phyloP scores from a whole-genome alignment of 495 filamentous ascomycete species.

The Neurospora sp. region DNA sequence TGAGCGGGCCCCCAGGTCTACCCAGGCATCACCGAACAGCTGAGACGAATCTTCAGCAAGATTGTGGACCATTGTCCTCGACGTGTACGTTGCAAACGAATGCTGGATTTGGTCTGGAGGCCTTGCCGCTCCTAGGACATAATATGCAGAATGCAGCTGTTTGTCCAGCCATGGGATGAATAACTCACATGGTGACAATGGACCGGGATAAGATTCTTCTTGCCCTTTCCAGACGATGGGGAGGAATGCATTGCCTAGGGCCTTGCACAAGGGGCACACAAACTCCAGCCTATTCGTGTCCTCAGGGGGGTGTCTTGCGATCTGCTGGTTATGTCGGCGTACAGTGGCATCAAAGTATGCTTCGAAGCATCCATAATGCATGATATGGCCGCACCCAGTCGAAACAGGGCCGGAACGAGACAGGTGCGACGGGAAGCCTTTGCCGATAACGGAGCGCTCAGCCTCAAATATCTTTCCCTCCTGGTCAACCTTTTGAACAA shows the following conservation, averaged over 20 bases:
- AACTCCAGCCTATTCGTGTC: constrained; percentile 69
- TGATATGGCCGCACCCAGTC: constrained; percentile 92
- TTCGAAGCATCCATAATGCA: constrained; percentile 96
- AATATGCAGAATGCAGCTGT: constrained; percentile 26
- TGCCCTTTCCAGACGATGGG: constrained; percentile 94
- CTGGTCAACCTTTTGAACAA: constrained; percentile 63
- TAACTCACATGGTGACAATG: constrained; percentile 42
- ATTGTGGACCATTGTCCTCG: constrained; percentile 49
- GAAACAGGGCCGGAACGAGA: constrained; percentile 70
- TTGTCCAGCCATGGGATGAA: constrained; percentile 58
- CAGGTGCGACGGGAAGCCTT: constrained; percentile 67
- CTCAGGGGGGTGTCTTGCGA: constrained; percentile 88
- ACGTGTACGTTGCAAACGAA: constrained; percentile 57
- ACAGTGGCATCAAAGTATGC: constrained; percentile 73
- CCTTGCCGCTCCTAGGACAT: constrained; percentile 28
- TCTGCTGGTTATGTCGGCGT: constrained; percentile 78
- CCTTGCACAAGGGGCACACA: constrained; percentile 96
- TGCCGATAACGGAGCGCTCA: constrained; percentile 76
- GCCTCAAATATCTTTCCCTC: constrained; percentile 57
- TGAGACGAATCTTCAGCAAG: constrained; percentile 31
- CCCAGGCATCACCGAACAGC: constrained; percentile 27
- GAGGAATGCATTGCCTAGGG: constrained; percentile 88
- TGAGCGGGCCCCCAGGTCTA: constrained; percentile 16
- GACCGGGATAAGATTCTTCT: constrained; percentile 66
- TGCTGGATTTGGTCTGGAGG: constrained; percentile 41